A percentile compares a stretch with the other conserved stretches of the same genome.
Conservation (phyloP, 768 basidiomycete genomes). For the Cantharellus cinnabarinus region DNA sequence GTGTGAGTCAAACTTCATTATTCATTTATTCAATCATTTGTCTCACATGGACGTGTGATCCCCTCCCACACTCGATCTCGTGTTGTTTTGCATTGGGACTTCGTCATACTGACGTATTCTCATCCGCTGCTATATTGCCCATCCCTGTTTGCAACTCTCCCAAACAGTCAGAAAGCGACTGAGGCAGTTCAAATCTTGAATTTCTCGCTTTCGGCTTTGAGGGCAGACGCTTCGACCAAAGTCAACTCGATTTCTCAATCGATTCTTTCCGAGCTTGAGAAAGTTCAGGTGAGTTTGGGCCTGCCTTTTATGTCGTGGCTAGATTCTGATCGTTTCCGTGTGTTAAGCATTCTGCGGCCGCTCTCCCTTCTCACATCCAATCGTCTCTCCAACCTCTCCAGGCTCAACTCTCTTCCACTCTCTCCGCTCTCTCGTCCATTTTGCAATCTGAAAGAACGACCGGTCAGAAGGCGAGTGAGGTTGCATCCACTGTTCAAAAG, state of each 20-base stretch:
- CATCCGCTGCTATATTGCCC: not conserved
- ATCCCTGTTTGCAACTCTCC: no score
- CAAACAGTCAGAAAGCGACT: slow-evolving; percentile 40
- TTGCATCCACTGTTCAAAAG: not conserved
- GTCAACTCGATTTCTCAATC: slow-evolving; percentile 41
- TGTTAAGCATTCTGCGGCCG: not conserved
- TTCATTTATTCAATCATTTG: not conserved
- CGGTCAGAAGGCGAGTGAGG: not conserved
- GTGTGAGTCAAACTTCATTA: slow-evolving; percentile 26
- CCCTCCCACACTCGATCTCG: not conserved
- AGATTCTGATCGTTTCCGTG: no score
- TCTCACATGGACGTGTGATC: not conserved
- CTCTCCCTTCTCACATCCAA: not conserved
- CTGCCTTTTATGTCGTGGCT: not conserved
- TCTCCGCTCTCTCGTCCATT: not conserved
- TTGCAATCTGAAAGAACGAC: not conserved
- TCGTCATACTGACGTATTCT: not conserved
- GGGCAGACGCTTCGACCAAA: slow-evolving; percentile 26
- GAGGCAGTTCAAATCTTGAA: slow-evolving; percentile 46
- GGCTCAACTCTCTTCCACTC: not conserved
- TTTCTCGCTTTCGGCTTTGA: slow-evolving; percentile 29
- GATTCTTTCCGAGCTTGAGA: slow-evolving; percentile 47
- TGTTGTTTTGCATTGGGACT: not conserved
- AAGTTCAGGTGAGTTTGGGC: slow-evolving; percentile 23
- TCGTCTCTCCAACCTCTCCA: not conserved